phyloP scores from a whole-genome alignment of 192 early-diverging fungal species.

The Linnemannia schmuckeri region DNA sequence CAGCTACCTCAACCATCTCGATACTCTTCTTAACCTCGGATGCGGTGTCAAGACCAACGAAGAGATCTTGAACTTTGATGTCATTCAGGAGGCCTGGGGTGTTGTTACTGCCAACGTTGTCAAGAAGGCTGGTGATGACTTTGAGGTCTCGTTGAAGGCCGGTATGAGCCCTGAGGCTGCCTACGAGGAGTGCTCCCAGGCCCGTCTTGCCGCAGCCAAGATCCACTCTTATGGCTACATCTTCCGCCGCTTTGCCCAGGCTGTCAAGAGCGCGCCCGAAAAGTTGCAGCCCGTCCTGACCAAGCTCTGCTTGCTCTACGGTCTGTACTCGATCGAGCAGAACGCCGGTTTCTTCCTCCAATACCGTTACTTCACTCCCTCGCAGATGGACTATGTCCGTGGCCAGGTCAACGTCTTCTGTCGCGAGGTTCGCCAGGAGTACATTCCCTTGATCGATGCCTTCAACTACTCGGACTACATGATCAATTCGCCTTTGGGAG shows the following conservation, averaged over 20 bases:
- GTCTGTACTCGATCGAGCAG: conserved; percentile 84
- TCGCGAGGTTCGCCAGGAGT: conserved; percentile 78
- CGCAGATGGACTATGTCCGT: conserved; percentile 80
- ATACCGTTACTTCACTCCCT: conserved; percentile 82
- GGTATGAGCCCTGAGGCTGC: conserved; percentile 84
- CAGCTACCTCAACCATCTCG: conserved; percentile 76
- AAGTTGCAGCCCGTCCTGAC: conserved; percentile 71
- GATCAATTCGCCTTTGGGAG: conserved; percentile 89
- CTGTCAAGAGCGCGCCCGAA: conserved; percentile 74
- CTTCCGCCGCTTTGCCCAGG: conserved; percentile 85
- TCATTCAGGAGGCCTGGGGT: conserved; percentile 83
- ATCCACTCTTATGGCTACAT: conserved; percentile 88
- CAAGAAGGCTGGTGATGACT: conserved; percentile 83
- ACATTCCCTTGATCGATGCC: conserved; percentile 87
- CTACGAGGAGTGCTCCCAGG: conserved; percentile 89
- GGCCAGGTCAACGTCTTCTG: conserved; percentile 74
- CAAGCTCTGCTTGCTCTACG: conserved; percentile 85
- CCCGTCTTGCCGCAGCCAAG: conserved; percentile 85
- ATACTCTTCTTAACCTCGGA: conserved; percentile 58
- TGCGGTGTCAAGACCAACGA: conserved; percentile 66
- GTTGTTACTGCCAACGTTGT: conserved; percentile 88
- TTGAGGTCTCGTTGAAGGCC: conserved; percentile 72
- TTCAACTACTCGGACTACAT: conserved; percentile 93
- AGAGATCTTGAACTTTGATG: conserved; percentile 68
- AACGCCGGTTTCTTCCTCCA: conserved; percentile 90